Evolutionary conservation across 2,329 filamentous ascomycete species (phyloP).

Genomic region (Nothophaeocryptopus gaeumannii): DNA sequence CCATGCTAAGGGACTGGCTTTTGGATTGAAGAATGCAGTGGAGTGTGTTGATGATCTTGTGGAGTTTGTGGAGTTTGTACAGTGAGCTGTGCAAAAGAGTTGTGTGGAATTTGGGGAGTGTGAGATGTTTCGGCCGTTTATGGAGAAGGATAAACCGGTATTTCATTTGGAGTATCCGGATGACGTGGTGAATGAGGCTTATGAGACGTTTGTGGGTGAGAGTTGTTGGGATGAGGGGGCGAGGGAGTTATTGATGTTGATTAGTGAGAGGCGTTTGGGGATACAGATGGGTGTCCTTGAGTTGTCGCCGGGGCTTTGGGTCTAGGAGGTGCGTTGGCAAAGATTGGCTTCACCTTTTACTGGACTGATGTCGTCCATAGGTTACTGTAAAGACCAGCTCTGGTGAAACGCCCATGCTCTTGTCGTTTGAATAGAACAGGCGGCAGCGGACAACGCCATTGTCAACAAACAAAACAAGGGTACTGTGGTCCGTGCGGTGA

Average conservation of each 20-base stretch:
- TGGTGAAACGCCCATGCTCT: too few species aligned
- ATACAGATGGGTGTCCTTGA: too few species aligned
- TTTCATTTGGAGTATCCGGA: constrained; percentile 72
- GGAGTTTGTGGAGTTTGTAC: constrained; percentile 54
- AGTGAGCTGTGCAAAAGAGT: constrained; percentile 9
- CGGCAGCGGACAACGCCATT: too few species aligned
- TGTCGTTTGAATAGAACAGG: too few species aligned
- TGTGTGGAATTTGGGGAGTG: constrained; percentile 54
- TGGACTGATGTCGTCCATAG: too few species aligned
- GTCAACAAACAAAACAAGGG: too few species aligned
- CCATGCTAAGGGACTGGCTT: constrained; percentile 53
- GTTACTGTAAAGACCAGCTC: too few species aligned
- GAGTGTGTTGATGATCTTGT: constrained; percentile 58
- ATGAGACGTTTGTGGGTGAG: constrained; percentile 29
- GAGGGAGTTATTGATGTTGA: constrained; percentile 59
- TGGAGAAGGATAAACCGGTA: constrained; percentile 62
- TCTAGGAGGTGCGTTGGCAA: too few species aligned
- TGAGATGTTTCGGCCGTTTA: constrained; percentile 56
- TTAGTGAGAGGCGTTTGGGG: constrained; percentile 64
- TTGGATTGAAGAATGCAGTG: constrained; percentile 69
- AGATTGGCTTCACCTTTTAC: too few species aligned
- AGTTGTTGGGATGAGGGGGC: constrained; percentile 40
- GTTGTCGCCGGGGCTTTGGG: too few species aligned
- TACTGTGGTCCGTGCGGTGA: too few species aligned
- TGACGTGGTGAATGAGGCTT: not conserved